These are phyloP conservation scores for Tetrahymena borealis DNA, from an alignment of 73 alveolate genomes.

Conservation along the genomic window DNA sequence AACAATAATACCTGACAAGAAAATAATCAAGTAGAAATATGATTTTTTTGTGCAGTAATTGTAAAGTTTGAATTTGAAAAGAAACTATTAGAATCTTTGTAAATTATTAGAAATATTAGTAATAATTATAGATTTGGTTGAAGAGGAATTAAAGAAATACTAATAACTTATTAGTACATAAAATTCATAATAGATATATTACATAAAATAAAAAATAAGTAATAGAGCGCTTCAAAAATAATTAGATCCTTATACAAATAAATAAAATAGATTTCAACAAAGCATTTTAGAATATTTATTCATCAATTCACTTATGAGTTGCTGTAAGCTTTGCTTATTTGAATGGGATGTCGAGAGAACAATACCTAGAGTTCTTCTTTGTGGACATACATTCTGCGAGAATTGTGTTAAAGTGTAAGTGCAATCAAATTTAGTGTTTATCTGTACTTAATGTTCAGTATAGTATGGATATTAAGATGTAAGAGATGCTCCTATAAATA, in stretches of 20 bases:
- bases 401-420: not conserved
- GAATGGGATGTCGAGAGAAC: not conserved
- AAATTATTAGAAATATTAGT: too few relatives aligned
- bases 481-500: not conserved
- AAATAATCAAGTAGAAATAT: not conserved
- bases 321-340: not conserved
- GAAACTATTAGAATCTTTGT: not conserved
- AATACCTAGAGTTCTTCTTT: not conserved
- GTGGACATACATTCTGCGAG: not conserved
- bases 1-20: too few relatives aligned
- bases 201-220: too few relatives aligned
- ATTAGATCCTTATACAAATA: too few relatives aligned
- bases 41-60: not conserved
- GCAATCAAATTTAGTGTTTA: not conserved
- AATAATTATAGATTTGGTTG: too few relatives aligned
- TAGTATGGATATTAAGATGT: not conserved
- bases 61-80: not conserved
- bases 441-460: not conserved
- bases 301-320: not conserved
- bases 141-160: too few relatives aligned
- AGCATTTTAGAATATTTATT: too few relatives aligned
- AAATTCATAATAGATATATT: too few relatives aligned
- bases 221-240: too few relatives aligned
- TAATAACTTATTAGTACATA: too few relatives aligned
- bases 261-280: too few relatives aligned